Base-by-base conservation (phyloP, 2,329 filamentous ascomycete genomes). In the Pyrenophora graminea region DNA sequence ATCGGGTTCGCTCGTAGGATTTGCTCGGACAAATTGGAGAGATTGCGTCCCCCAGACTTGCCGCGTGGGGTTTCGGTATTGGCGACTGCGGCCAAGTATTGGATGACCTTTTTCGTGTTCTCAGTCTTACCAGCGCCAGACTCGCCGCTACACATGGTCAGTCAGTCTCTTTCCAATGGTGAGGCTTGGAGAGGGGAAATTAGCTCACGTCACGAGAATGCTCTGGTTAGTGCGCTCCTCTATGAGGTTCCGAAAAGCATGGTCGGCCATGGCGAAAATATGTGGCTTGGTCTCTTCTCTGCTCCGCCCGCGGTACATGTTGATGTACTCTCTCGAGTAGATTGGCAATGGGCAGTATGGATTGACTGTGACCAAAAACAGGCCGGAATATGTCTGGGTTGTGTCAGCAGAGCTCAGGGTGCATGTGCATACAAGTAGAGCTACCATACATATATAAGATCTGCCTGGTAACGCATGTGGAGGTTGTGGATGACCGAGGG, bases 81-180 rank as follows among this genome's bases (percentile, higher is more conserved):
- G 8, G 94, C 94, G 39, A 99, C 94, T 1, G 94, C 91, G 12
- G 94, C 94, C 37, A 99, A 85, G 69, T 99, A 99, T 67, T 99
- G 95, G 48, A 99, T 99, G 62, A 99, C 94, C 73, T 99, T 99
- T 71, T 99, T 99, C 13, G 94, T 99, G 71, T 99, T 99, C 72
- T 99, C 94, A 0, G 94, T 99, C 77, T 99, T 99, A 63, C 94
- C 94, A 30, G 94, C 94, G 69, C 94, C 94, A 15, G 94, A 99
- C 77, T 99, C 94, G 75, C 94, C 94, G 2, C 80, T 82, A 47
- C 36, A 19, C 2, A 4, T 7, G 31, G 49, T 73, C 48, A 73
- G 68, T 34, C 30, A 4, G 12, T 2, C 6, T 15, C 25, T 18
- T n/a, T 23, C 1, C 8, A 17, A 36, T 10, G 2, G 7, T 9